A percentile compares a stretch with the other conserved stretches of the same genome.
Conservation (phyloP, 2,329 filamentous ascomycete genomes). For the Epichloe glyceriae region DNA sequence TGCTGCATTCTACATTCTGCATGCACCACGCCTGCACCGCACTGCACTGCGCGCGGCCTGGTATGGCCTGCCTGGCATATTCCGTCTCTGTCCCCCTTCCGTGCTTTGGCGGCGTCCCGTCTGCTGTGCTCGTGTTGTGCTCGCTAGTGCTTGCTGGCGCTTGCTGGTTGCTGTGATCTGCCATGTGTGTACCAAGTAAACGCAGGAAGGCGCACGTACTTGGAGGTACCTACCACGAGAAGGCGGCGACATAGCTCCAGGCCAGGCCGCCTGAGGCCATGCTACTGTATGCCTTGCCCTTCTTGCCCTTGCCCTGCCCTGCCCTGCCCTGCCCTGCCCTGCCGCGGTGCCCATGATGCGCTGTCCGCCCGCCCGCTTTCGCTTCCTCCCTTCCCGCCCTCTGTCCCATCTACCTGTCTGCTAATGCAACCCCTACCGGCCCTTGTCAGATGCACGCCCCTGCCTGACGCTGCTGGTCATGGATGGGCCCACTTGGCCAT, state of each 20-base stretch:
- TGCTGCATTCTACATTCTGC: background rate
- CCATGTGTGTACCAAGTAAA: no score
- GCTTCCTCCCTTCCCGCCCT: constrained; percentile 4
- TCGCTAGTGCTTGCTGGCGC: no score
- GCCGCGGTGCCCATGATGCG: background rate
- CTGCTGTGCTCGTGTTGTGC: background rate
- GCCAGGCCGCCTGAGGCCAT: background rate
- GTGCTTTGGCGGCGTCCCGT: background rate
- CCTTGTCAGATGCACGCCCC: background rate
- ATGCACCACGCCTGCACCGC: background rate
- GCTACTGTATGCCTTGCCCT: background rate
- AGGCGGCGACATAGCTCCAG: no score
- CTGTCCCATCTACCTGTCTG: constrained; percentile 6
- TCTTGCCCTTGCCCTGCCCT: no score
- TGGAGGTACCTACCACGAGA: no score
- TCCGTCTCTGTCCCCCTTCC: background rate
- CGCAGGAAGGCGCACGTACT: no score
- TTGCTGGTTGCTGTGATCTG: no score
- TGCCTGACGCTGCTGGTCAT: background rate
- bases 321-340: background rate
- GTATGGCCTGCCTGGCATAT: background rate
- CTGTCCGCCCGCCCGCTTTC: constrained; percentile 2
- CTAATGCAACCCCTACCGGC: background rate
- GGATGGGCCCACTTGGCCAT: no score
- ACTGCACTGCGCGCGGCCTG: background rate